Base-by-base conservation (phyloP, 805 yeast genomes). In the Starmerella khaoyaiensis region DNA sequence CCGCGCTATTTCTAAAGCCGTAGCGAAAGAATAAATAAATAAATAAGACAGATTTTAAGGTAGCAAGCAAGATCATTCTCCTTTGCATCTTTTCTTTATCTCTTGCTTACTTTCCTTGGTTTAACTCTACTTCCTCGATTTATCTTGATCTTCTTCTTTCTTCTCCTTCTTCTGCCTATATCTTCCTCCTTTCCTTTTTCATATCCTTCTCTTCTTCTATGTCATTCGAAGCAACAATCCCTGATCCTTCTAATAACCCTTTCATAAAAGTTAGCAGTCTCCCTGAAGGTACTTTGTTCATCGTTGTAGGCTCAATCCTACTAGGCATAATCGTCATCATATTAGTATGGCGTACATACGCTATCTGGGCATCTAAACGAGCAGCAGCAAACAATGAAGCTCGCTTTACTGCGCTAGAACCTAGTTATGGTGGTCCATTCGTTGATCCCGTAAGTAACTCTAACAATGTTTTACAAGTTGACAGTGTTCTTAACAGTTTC, bases 271-370 rank as follows among this genome's bases (percentile, higher is more conserved):
- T 61, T 31, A 57, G 73, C 5, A 52, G 52, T 16, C 63, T 65
- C 31, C 81, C 84, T 1, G 66, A 71, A 32, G 94, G 94, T 1
- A 78, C 90, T 1, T 84, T 83, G 2, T 82, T 81, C 58, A 82
- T 83, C 35, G 78, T 80, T 0, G 78, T 81, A 29, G 94, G 93
- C 1, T 63, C 77, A 9, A 64, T 76, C 26, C 72, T 76, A 4
- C 80, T 76, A 0, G 74, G 72, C 26, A 59, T 79, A 4, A 56
- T 75, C 16, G 44, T 76, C 3, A 65, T 64, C 1, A 63, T 77
- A 27, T 45, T 69, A 9, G 45, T 64, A 11, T 75, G 77, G 69
- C 71, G 76, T 47, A 49, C 68, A 17, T 54, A 69, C 18, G 60
- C 65, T 28, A 68, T 71, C 11, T 41, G 45, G 39, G 39, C 49